phyloP scores from a whole-genome alignment of 768 basidiomycete genomes.

The Neoboletus subvelutipes region DNA sequence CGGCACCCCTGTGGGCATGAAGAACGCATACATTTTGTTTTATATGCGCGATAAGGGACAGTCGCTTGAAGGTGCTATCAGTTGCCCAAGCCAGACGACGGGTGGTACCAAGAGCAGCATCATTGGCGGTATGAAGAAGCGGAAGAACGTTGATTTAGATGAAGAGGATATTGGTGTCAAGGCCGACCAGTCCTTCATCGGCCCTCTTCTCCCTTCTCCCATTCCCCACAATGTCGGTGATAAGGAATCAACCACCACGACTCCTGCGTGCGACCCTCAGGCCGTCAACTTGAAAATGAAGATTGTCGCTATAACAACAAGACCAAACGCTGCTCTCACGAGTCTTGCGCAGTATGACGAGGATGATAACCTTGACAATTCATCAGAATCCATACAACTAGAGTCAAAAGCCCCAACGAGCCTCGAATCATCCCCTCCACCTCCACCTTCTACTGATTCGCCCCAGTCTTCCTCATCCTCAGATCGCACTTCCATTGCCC shows the following conservation, averaged over 20 bases:
- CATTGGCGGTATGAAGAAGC: slow-evolving; percentile 48
- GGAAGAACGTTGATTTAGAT: slow-evolving; percentile 45
- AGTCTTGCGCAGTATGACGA: slow-evolving; percentile 43
- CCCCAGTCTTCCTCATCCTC: slow-evolving; percentile 32
- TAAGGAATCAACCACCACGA: slow-evolving; percentile 17
- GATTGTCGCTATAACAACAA: slow-evolving; percentile 41
- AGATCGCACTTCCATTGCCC: slow-evolving; percentile 24
- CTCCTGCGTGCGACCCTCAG: slow-evolving; percentile 45
- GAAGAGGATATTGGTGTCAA: slow-evolving; percentile 51
- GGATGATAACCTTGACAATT: slow-evolving; percentile 37
- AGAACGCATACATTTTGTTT: slow-evolving; percentile 91
- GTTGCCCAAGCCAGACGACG: slow-evolving; percentile 18
- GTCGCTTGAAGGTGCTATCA: slow-evolving; percentile 61
- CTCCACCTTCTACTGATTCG: slow-evolving; percentile 35
- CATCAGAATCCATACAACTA: slow-evolving; percentile 15
- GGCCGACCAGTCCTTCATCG: slow-evolving; percentile 55
- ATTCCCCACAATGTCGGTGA: slow-evolving; percentile 22
- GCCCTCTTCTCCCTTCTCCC: slow-evolving; percentile 60
- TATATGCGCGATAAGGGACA: slow-evolving; percentile 84
- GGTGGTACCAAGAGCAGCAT: slow-evolving; percentile 37
- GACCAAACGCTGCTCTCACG: slow-evolving; percentile 35
- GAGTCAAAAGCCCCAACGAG: slow-evolving; percentile 21
- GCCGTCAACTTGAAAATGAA: slow-evolving; percentile 52
- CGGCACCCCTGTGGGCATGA: slow-evolving; percentile 55
- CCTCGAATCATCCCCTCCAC: slow-evolving; percentile 29